A percentile compares a stretch with the other conserved stretches of the same genome.
These are phyloP conservation scores for Daphne laureola DNA, from an alignment of 441 rosid species.

Conservation along the genomic window DNA sequence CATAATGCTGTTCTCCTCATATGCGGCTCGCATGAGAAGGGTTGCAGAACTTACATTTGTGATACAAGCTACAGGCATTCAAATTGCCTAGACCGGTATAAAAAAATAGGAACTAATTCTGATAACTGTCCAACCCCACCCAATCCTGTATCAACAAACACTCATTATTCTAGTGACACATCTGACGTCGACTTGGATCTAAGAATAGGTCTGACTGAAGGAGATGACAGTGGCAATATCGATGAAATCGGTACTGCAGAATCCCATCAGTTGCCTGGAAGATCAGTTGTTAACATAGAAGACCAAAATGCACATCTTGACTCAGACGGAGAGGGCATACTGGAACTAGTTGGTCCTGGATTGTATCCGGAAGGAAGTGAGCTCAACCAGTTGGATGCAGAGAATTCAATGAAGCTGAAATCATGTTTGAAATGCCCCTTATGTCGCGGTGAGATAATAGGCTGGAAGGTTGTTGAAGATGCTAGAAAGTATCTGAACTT, in stretches of 20 bases:
- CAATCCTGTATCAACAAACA: constrained; percentile 25
- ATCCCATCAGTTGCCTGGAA: constrained; percentile 19
- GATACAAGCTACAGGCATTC: constrained; percentile 76
- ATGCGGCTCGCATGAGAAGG: constrained; percentile 72
- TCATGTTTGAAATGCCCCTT: constrained; percentile 49
- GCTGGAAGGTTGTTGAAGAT: constrained; percentile 56
- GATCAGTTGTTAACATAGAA: constrained; percentile 17
- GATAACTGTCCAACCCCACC: constrained; percentile 22
- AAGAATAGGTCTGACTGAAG: constrained; percentile 24
- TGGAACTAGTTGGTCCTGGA: constrained; percentile 21
- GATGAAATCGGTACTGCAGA: constrained; percentile 20
- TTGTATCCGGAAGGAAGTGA: constrained; percentile 34
- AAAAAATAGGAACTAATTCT: constrained; percentile 39
- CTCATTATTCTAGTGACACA: constrained; percentile 21
- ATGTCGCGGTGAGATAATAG: constrained; percentile 49
- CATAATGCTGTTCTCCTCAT: constrained; percentile 77
- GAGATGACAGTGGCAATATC: constrained; percentile 22
- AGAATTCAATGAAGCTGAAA: constrained; percentile 19
- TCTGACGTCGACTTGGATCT: constrained; percentile 30
- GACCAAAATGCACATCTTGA: constrained; percentile 26
- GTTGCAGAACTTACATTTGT: constrained; percentile 72
- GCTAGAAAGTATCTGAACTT: constrained; percentile 57
- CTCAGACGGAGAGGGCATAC: constrained; percentile 20
- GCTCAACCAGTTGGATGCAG: constrained; percentile 26
- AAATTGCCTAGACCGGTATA: constrained; percentile 63